Base-by-base conservation (phyloP, 176 grass and related monocot species). In the Carex scoparia region DNA sequence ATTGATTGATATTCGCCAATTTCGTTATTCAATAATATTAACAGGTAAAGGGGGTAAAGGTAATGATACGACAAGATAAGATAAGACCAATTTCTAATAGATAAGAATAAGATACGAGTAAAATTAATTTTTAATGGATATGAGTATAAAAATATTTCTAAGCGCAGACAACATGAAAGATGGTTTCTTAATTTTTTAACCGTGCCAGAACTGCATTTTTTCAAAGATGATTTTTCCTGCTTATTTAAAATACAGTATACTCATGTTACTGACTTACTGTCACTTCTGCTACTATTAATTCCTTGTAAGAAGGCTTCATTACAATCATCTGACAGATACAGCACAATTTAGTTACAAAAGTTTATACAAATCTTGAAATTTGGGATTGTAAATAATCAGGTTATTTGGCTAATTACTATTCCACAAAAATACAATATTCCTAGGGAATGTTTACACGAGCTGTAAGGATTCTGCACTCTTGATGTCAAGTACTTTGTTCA, bases 391-490 rank as follows among this genome's bases (percentile, higher is more conserved):
- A 27, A 55, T 55, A 53, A 55, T 54, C 48, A 54, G n/a, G 4
- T 15, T 53, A 55, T 76, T 76, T 3, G 4, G 18, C 53, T 58
- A 58, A 75, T 79, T 35, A 79, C 51, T 79, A 58, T 79, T 58
- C 30, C 30, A 15, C 74, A 79, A 79, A 51, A 46, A 7, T 10
- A 71, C 38, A 1, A 40, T 57, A 64, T 33, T 18, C 30, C 64
- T 81, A 59, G 4, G 33, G 3, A 85, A 70, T 89, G 54, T 77
- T 84, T 88, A 97, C 0, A 81, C 88, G 33, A 69, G 79, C 86
- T 97, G 85, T 86, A 94, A 90, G 79, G 89, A 3, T 88, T 99
- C 93, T 89, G 92, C 59, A 14, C 90, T 89, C 90, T 99, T 99
- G 68, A 99, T 99, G 55, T 99, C 93, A 46, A 99, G 91, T 3